These are phyloP conservation scores for Capsella bursapastoris DNA, from an alignment of 345 rosid species.

Conservation along the genomic window DNA sequence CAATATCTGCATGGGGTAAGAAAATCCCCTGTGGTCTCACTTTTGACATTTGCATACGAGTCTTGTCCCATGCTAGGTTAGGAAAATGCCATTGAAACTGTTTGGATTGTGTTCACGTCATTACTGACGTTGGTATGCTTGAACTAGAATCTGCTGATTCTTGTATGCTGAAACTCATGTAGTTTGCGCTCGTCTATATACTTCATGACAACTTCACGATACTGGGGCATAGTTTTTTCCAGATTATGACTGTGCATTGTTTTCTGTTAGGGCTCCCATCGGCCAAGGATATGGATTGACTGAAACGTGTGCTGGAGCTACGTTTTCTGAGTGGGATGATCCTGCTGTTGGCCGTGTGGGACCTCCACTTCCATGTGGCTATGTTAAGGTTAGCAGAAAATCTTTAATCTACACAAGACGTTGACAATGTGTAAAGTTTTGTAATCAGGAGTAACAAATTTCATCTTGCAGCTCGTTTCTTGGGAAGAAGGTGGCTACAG, in stretches of 20 bases:
- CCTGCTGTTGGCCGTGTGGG: slow-evolving; percentile 82
- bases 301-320: slow-evolving; percentile 90
- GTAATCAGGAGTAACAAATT: background rate
- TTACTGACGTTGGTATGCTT: background rate
- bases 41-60: slow-evolving; percentile 5
- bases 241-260: slow-evolving; percentile 20
- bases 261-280: slow-evolving; percentile 64
- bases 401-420: background rate
- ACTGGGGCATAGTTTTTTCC: slow-evolving; percentile 22
- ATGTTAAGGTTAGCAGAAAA: slow-evolving; percentile 62
- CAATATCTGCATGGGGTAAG: slow-evolving; percentile 92
- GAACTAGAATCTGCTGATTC: background rate
- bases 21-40: slow-evolving; percentile 19
- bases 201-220: slow-evolving; percentile 13
- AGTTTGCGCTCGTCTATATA: background rate
- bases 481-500: slow-evolving; percentile 92
- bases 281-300: slow-evolving; percentile 98
- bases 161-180: background rate
- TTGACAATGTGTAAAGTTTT: background rate
- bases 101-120: background rate
- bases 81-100: background rate
- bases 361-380: slow-evolving; percentile 84
- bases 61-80: slow-evolving; percentile 1
- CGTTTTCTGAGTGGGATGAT: slow-evolving; percentile 85
- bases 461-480: slow-evolving; percentile 70